Conservation (phyloP, 371 early-diverging fungal species). For the Syncephalastrum contaminatum region DNA sequence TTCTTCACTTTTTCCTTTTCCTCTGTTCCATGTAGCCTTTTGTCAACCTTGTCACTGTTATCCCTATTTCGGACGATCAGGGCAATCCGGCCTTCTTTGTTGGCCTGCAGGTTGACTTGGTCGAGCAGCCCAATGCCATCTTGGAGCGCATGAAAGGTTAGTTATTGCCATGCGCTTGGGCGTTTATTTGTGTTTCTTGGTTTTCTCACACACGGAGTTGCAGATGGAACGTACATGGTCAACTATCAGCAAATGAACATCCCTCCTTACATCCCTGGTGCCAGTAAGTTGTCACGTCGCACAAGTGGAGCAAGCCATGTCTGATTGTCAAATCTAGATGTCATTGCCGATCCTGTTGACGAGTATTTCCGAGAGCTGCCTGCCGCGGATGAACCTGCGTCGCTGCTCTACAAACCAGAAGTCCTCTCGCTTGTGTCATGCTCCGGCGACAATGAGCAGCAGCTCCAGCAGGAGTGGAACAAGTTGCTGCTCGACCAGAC, state of each 20-base stretch:
- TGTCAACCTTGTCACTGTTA: conserved; percentile 71
- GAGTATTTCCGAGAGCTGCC: conserved; percentile 13
- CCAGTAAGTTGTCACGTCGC: neutral
- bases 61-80: conserved; percentile 54
- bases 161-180: neutral
- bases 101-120: conserved; percentile 73
- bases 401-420: neutral
- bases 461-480: conserved; percentile 27
- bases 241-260: conserved; percentile 45
- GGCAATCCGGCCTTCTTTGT: conserved; percentile 62
- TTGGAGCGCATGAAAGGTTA: conserved; percentile 54
- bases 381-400: neutral
- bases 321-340: neutral
- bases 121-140: conserved; percentile 71
- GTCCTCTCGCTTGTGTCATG: conserved; percentile 5
- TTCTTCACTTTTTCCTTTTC: neutral
- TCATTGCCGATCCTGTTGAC: conserved; percentile 13
- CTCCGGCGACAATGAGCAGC: conserved; percentile 20
- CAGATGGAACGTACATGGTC: conserved; percentile 24
- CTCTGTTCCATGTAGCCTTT: conserved; percentile 47
- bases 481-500: conserved; percentile 29
- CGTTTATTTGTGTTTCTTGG: conserved; percentile 3
- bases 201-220: neutral
- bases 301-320: neutral
- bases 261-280: conserved; percentile 26